Base-by-base conservation (phyloP, 306 rosid species). In the Glycyrrhiza uralensis region DNA sequence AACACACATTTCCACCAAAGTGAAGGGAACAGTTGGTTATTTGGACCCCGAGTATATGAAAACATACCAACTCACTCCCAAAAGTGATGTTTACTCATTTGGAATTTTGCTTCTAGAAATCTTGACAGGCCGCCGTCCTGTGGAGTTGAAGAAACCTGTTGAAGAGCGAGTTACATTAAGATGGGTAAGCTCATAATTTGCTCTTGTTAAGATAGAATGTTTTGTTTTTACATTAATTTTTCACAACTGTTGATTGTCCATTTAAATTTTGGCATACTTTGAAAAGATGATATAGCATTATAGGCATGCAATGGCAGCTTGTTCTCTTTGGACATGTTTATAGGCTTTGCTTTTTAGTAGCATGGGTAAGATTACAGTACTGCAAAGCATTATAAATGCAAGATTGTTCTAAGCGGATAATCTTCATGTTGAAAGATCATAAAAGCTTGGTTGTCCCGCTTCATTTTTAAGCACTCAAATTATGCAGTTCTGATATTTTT, bases 1-100 rank as follows among this genome's bases (percentile, higher is more conserved):
- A 32, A 95, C 99, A 67, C 99, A 95, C 87, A 80, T 95, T 74
- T 91, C 97, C 18, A 95, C 99, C 49, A 90, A 95, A 86, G 99
- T 95, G 89, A 95, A 91, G 76, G 99, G 99, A 79, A 95, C 99
- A 62, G 96, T 95, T n/a, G 99, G 99, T 77, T 95, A 95, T 80
- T 84, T 95, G 64, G 99, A 95, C 57, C 99, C 99, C 0, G 99
- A 95, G 81, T 95, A 95, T 52, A 95, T 95, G 97, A 95, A 84
- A 83, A 95, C 99, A 49, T 84, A 84, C 78, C 96, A 91, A 70
- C 99, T 95, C 87, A 95, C 97, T 41, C 32, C 93, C 65, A 95
- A 84, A 80, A 95, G 99, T 78, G 99, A 95, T 58, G 99, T 95
- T 57, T 95, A 88, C 89, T 95, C 99, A 2, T 95, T 95, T 60